These are phyloP conservation scores for Scenedesmus sp. DNA, from an alignment of 163 green algal genomes.

Conservation along the genomic window DNA sequence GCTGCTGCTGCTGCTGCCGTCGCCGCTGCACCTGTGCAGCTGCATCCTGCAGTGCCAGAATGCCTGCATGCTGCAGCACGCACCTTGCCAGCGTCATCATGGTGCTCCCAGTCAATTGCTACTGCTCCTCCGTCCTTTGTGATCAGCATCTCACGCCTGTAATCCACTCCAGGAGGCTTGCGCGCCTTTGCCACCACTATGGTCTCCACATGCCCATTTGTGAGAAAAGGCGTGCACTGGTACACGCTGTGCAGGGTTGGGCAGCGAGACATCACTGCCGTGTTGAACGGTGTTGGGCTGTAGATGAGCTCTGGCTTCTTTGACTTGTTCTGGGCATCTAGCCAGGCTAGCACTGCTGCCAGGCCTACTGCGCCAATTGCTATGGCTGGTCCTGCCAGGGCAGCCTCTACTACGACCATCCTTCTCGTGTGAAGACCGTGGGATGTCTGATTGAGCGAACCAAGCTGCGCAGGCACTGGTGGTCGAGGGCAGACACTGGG, in stretches of 20 bases:
- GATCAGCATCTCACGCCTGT: constrained; percentile 74
- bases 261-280: constrained; percentile 56
- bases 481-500: constrained; percentile 9
- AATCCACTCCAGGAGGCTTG: constrained; percentile 65
- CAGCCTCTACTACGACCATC: constrained; percentile 10
- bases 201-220: constrained; percentile 81
- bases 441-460: not conserved
- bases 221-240: constrained; percentile 56
- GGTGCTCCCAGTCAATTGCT: constrained; percentile 80
- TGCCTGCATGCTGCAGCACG: not conserved
- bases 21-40: not conserved
- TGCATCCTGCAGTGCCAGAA: not conserved
- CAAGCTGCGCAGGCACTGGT: not conserved
- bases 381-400: not conserved
- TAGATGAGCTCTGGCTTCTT: constrained; percentile 41
- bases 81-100: constrained; percentile 42
- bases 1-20: not conserved
- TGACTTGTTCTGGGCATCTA: constrained; percentile 32
- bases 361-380: constrained; percentile 10
- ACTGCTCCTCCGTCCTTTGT: constrained; percentile 85
- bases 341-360: constrained; percentile 16
- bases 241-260: constrained; percentile 57
- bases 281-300: constrained; percentile 52
- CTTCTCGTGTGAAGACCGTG: not conserved
- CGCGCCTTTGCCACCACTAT: constrained; percentile 84